A percentile compares a stretch with the other conserved stretches of the same genome.
Conservation (phyloP, 768 basidiomycete species). For the Roridomyces roridus region DNA sequence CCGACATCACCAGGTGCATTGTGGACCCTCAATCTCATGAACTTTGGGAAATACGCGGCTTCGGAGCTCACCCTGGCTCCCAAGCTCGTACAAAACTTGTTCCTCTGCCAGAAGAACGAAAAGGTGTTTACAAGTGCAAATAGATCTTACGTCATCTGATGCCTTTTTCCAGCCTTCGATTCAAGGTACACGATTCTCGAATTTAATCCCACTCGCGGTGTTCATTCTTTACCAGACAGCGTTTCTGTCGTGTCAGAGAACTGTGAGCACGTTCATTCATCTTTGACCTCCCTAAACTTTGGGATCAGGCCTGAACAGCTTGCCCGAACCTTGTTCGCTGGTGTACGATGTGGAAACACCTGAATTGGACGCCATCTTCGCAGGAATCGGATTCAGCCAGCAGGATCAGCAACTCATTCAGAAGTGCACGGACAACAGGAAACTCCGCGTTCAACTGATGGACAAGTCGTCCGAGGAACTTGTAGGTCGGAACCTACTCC, state of each 20-base stretch:
- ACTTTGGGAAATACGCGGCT: constrained; percentile 65
- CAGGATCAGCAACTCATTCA: constrained; percentile 16
- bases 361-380: constrained; percentile 43
- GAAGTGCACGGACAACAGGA: constrained; percentile 42
- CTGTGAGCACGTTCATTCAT: constrained; percentile 47
- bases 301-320: constrained; percentile 57
- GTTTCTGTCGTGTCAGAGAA: constrained; percentile 70
- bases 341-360: constrained; percentile 58
- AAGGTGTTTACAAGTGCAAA: constrained; percentile 52
- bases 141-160: not conserved
- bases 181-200: constrained; percentile 41
- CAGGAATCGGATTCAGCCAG: constrained; percentile 45
- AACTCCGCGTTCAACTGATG: constrained; percentile 45
- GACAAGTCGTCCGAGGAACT: constrained; percentile 49
- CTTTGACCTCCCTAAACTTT: constrained; percentile 13
- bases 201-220: too few relatives aligned
- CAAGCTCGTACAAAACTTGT: constrained; percentile 63
- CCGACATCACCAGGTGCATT: constrained; percentile 53
- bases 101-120: constrained; percentile 83
- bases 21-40: constrained; percentile 73
- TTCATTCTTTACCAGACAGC: constrained; percentile 39
- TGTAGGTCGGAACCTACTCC: constrained; percentile 41
- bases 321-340: constrained; percentile 66
- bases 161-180: constrained; percentile 65
- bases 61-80: constrained; percentile 71